Percentiles rank a stretch among this genome's conserved stretches.
Evolutionary conservation across 129 eudicot genomes (phyloP).

Genomic region (Chrysanthemum makinoi): DNA sequence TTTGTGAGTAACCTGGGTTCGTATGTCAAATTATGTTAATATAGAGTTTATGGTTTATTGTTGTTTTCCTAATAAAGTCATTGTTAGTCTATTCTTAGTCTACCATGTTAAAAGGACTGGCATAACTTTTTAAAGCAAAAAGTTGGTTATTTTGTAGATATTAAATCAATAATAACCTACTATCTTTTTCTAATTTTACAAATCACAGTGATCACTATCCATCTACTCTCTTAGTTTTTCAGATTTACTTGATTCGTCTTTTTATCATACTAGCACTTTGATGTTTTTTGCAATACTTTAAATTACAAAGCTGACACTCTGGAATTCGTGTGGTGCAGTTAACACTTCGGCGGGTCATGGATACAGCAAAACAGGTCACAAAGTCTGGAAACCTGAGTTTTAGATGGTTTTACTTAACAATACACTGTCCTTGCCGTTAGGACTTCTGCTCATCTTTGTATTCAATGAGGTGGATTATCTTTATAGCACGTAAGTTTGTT

Average conservation of each 20-base stretch:
- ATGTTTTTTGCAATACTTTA: background rate
- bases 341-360: slow-evolving; percentile 88
- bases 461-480: slow-evolving; percentile 95
- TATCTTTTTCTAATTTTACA: background rate
- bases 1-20: slow-evolving; percentile 65
- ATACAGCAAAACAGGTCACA: slow-evolving; percentile 94
- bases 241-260: background rate
- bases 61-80: too few relatives aligned
- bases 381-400: slow-evolving; percentile 89
- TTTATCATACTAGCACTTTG: background rate
- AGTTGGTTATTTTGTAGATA: too few relatives aligned
- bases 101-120: background rate
- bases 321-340: slow-evolving; percentile 51
- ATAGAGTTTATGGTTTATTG: slow-evolving; percentile 7
- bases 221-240: background rate
- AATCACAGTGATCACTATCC: background rate
- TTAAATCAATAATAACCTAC: background rate
- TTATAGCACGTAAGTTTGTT: slow-evolving; percentile 68
- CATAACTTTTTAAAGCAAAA: too few relatives aligned
- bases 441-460: slow-evolving; percentile 56
- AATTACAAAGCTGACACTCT: background rate
- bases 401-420: slow-evolving; percentile 96
- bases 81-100: background rate
- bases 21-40: slow-evolving; percentile 1
- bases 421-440: slow-evolving; percentile 84